phyloP scores from a whole-genome alignment of 345 rosid genomes.

The Gossypium turneri region DNA sequence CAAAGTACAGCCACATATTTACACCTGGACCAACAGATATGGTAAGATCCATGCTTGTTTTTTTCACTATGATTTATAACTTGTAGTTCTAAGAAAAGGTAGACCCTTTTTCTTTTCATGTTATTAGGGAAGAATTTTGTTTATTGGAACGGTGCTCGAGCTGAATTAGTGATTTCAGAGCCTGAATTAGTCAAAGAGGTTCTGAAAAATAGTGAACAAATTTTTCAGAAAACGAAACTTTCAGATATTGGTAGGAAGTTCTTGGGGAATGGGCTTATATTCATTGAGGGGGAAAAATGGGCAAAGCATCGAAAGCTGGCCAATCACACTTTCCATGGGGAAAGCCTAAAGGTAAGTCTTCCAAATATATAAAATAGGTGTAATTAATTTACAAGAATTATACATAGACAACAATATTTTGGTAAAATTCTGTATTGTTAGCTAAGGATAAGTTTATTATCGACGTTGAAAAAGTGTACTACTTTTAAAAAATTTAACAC shows the following conservation, averaged over 20 bases:
- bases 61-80: background rate
- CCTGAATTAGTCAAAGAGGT: conserved; percentile 40
- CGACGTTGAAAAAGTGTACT: too few relatives aligned
- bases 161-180: conserved; percentile 35
- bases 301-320: conserved; percentile 37
- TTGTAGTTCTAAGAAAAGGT: background rate
- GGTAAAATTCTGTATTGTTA: too few relatives aligned
- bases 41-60: conserved; percentile 7
- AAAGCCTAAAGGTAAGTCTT: conserved; percentile 33
- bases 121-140: conserved; percentile 32
- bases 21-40: conserved; percentile 26
- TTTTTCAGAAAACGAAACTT: conserved; percentile 17
- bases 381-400: too few relatives aligned
- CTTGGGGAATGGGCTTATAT: conserved; percentile 36
- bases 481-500: too few relatives aligned
- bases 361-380: too few relatives aligned
- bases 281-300: conserved; percentile 38
- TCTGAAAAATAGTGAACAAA: conserved; percentile 30
- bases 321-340: conserved; percentile 39
- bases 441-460: too few relatives aligned
- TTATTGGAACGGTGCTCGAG: conserved; percentile 31
- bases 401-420: too few relatives aligned
- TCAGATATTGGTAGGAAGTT: conserved; percentile 14
- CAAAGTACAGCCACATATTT: conserved; percentile 21
- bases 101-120: background rate